phyloP scores from a whole-genome alignment of 352 stramenopile species.

The Phytophthora boehmeriae region DNA sequence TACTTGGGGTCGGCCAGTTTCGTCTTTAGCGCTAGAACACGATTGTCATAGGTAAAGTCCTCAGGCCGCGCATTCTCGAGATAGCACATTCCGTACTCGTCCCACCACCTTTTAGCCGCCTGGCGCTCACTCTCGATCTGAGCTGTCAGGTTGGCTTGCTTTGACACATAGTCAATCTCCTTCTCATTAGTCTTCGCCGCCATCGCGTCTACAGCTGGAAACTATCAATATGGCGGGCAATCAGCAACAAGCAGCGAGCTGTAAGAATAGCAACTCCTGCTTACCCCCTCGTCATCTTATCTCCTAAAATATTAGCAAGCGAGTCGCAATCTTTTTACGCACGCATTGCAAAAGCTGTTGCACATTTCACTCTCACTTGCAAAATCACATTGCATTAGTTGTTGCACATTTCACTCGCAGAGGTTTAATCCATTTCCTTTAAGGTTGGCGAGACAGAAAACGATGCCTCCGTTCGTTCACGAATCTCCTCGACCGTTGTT shows the following conservation, averaged over 20 bases:
- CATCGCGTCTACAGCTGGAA: conserved; percentile 20
- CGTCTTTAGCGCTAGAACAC: conserved; percentile 70
- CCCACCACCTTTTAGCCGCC: conserved; percentile 81
- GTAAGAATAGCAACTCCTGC: neutral
- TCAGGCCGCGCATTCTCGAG: conserved; percentile 77
- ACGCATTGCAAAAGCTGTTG: too few species aligned
- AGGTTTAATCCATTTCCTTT: conserved; percentile 64
- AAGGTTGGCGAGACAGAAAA: conserved; percentile 69
- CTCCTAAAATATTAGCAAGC: neutral
- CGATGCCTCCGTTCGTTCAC: conserved; percentile 74
- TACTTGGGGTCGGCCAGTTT: conserved; percentile 69
- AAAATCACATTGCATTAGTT: neutral
- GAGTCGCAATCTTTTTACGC: too few species aligned
- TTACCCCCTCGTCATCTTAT: neutral
- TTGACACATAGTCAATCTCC: conserved; percentile 85
- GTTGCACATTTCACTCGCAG: neutral
- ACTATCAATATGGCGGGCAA: neutral
- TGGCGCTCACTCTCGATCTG: conserved; percentile 85
- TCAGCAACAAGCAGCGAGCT: neutral
- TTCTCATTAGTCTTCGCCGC: conserved; percentile 59
- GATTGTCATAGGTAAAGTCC: conserved; percentile 85
- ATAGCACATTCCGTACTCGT: conserved; percentile 83
- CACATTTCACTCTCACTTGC: too few species aligned
- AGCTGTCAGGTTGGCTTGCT: conserved; percentile 79
- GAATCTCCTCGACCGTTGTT: conserved; percentile 84